These are phyloP conservation scores for Candida coquimbonensis DNA, from an alignment of 805 yeast genomes.

Conservation along the genomic window DNA sequence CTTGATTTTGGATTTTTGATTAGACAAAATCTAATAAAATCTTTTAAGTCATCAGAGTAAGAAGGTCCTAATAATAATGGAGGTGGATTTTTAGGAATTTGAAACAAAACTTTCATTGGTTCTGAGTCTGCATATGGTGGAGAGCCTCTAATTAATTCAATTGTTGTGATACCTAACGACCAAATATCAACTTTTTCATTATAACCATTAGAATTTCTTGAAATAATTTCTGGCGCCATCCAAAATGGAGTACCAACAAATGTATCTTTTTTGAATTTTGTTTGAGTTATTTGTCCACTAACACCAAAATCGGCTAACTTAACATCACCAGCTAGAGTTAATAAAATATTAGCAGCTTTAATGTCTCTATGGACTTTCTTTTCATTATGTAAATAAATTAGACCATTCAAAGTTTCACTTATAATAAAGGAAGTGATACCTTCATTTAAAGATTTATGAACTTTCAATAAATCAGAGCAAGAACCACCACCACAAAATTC, in stretches of 20 bases:
- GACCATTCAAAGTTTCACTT: constrained; percentile 59
- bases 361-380: constrained; percentile 83
- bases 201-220: constrained; percentile 48
- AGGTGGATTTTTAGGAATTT: constrained; percentile 59
- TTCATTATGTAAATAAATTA: constrained; percentile 69
- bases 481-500: constrained; percentile 96
- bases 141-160: constrained; percentile 73
- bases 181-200: constrained; percentile 88
- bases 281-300: constrained; percentile 69
- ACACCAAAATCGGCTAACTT: constrained; percentile 94
- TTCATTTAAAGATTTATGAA: constrained; percentile 49
- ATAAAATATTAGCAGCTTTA: constrained; percentile 80
- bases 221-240: constrained; percentile 99
- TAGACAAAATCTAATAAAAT: constrained; percentile 60
- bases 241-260: constrained; percentile 95
- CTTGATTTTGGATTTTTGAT: constrained; percentile 58
- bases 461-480: constrained; percentile 65
- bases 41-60: constrained; percentile 37
- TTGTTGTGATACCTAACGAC: constrained; percentile 91
- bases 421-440: constrained; percentile 54
- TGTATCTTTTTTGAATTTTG: constrained; percentile 55
- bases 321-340: constrained; percentile 61
- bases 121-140: constrained; percentile 74
- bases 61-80: constrained; percentile 45
- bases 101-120: constrained; percentile 70